Evolutionary conservation across 495 filamentous ascomycete species (phyloP), one percentile per base, ranked within the genome.

Genomic region (Immersiella caudata): DNA sequence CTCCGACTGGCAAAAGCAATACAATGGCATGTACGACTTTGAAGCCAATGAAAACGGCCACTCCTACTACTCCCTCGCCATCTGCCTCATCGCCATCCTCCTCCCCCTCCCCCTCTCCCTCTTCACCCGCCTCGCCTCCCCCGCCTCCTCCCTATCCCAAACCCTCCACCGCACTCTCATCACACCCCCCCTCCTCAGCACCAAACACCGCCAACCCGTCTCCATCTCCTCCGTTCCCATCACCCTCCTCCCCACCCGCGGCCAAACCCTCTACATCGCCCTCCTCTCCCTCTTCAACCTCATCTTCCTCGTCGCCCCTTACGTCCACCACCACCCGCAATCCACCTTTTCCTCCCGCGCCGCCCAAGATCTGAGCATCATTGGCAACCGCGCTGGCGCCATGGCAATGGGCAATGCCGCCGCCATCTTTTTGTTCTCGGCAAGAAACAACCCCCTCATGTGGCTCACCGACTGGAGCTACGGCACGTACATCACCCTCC

Each of bases 381-480:
- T 83, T 29, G 67, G 68, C 22, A 75, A 82, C 62, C 80, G 83
- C 20, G 78, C 78, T 11, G 83, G 82, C 1, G 70, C 66, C 18
- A 65, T 82, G 20, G 68, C 74, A 14, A 78, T 77, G 54, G 77
- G 69, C 26, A 69, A 75, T 22, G 18, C 76, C 9, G 74, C 74
- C 35, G 73, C 80, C 11, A 16, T 75, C 0, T 72, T 82, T 6
- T 68, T 84, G 12, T 83, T 76, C 62, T 62, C 79, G 2, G 70
- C 73, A 5, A 68, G 82, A 20, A 83, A 84, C 68, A 83, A 84
- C 67, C 33, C 81, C 21, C 76, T 84, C 2, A 70, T 83, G 12
- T 79, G 71, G 71, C 25, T 83, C 16, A 82, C 81, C 2, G 77
- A 81, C 65, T 83, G 81, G 81, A 71, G 70, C 49, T 73, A 83